Conservation (phyloP, 768 basidiomycete species). For the Myochromella boudieri region DNA sequence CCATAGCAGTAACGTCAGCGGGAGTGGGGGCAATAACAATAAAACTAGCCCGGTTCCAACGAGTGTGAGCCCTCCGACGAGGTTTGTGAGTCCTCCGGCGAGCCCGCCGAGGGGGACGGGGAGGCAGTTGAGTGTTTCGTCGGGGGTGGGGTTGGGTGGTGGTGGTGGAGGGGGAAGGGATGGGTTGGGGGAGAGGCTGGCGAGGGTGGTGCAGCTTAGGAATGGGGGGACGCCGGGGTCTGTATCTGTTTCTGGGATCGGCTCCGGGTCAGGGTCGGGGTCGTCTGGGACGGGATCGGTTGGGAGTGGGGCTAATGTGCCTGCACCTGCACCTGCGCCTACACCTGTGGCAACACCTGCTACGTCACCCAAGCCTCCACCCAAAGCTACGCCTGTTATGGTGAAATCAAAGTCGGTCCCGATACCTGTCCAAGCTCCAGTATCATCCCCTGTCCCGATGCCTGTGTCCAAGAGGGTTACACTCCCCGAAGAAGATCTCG, state of each 20-base stretch:
- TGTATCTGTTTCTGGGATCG: neutral
- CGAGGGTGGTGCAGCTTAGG: constrained; percentile 34
- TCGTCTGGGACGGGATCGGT: constrained; percentile 6
- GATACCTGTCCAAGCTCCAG: neutral
- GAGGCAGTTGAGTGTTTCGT: constrained; percentile 5
- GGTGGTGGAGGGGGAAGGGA: constrained; percentile 30
- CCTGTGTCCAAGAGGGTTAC: constrained; percentile 20
- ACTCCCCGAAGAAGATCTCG: constrained; percentile 41
- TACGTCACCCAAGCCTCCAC: neutral
- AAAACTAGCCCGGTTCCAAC: constrained; percentile 24
- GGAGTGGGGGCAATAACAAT: neutral
- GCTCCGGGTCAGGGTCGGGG: constrained; percentile 3
- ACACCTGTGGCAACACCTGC: neutral
- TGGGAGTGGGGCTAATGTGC: neutral
- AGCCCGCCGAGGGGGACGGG: constrained; percentile 27
- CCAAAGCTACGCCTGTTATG: neutral
- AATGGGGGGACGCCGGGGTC: constrained; percentile 2
- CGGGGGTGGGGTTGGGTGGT: neutral
- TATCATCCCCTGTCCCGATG: neutral
- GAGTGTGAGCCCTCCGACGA: constrained; percentile 28
- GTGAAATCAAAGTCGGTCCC: neutral
- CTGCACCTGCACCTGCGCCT: neutral
- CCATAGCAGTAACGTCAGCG: neutral
- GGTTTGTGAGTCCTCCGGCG: constrained; percentile 35
- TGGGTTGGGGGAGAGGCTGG: constrained; percentile 41